Percentiles rank a stretch among this genome's conserved stretches.
These are phyloP conservation scores for Rhytidiadelphus loreus DNA, from an alignment of 225 moss, liverwort and hornwort species.

Conservation along the genomic window DNA sequence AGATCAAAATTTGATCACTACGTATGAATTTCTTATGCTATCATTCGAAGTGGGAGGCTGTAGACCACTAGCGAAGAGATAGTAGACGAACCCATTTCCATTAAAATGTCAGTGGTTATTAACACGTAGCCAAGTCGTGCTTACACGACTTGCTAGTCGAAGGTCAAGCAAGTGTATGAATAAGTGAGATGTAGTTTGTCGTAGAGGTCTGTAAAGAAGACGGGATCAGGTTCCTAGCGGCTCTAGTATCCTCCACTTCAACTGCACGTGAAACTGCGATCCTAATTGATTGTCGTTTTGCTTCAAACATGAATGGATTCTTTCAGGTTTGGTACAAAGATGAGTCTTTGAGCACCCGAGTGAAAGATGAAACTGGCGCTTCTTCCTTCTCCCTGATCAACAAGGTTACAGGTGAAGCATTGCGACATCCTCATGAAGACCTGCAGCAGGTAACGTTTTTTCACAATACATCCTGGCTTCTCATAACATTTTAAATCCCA, in stretches of 20 bases:
- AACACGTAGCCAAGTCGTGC: no score
- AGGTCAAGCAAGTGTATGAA: no score
- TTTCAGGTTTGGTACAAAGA: slow-evolving; percentile 82
- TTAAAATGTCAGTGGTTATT: no score
- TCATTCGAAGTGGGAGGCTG: no score
- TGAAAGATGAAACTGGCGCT: slow-evolving; percentile 63
- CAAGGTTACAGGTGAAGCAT: slow-evolving; percentile 50
- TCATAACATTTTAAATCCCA: not conserved
- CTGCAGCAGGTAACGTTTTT: slow-evolving; percentile 24
- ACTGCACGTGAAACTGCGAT: no score
- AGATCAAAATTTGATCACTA: no score
- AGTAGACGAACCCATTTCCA: no score
- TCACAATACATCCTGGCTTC: not conserved
- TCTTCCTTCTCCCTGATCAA: slow-evolving; percentile 66
- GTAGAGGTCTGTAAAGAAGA: not conserved
- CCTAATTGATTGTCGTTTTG: not conserved
- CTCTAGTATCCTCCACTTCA: not conserved
- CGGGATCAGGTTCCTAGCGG: not conserved
- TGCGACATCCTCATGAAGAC: slow-evolving; percentile 31
- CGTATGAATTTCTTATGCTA: no score
- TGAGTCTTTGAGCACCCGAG: slow-evolving; percentile 52
- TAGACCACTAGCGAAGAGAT: no score
- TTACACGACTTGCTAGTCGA: no score
- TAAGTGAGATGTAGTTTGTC: no score
- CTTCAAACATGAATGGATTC: not conserved